Conservation (phyloP, 352 stramenopile species). For the Globisporangium apiculatum region DNA sequence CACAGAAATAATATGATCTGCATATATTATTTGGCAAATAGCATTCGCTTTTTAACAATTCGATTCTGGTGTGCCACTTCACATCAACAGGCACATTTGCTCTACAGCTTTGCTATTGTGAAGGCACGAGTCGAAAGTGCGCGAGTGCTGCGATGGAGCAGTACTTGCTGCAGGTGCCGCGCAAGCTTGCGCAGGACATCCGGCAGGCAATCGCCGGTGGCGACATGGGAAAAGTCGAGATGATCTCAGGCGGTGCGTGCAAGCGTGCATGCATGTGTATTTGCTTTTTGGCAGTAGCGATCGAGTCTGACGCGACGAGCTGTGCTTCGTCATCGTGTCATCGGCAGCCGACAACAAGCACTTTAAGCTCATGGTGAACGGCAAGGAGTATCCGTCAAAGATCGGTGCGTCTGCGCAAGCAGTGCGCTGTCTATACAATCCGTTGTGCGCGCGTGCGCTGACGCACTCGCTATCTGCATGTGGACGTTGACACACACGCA, state of each 20-base stretch:
- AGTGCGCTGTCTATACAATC: neutral
- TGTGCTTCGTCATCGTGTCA: no score
- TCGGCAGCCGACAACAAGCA: conserved; percentile 78
- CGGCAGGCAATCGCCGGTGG: conserved; percentile 51
- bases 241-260: conserved; percentile 56
- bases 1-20: no score
- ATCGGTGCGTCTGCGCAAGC: conserved; percentile 33
- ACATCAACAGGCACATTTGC: no score
- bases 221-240: conserved; percentile 60
- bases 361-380: conserved; percentile 72
- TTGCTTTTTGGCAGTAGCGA: neutral
- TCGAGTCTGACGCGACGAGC: neutral
- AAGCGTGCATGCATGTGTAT: neutral
- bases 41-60: no score
- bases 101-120: no score
- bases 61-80: no score
- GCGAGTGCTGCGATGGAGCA: conserved; percentile 53
- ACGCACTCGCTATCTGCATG: neutral
- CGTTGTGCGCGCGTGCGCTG: neutral
- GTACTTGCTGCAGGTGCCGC: conserved; percentile 83
- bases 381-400: conserved; percentile 71
- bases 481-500: neutral
- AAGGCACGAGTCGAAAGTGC: no score
- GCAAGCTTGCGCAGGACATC: conserved; percentile 69
- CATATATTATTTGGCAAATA: no score